These are phyloP conservation scores for Exophiala viscosa DNA, from an alignment of 2,329 filamentous ascomycete genomes.

Conservation along the genomic window DNA sequence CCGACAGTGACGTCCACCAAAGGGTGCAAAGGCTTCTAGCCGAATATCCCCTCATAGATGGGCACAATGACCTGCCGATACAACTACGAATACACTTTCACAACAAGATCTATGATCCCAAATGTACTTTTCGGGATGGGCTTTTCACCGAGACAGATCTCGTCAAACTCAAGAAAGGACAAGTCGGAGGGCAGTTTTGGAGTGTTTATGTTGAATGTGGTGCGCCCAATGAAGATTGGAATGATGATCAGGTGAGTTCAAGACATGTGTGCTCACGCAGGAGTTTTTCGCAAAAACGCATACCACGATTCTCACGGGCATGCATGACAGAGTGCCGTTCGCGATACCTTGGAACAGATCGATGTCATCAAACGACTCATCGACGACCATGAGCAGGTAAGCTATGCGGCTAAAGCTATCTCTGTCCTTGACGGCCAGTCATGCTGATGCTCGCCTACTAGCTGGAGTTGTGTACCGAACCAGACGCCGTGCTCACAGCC, in stretches of 20 bases:
- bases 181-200: conserved; percentile 33
- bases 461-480: conserved; percentile 25
- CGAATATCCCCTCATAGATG: conserved; percentile 35
- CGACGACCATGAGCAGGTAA: too few relatives aligned
- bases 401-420: too few relatives aligned
- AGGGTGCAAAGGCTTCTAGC: too few relatives aligned
- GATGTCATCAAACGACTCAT: conserved; percentile 28
- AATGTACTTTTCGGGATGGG: not conserved
- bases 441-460: too few relatives aligned
- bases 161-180: conserved; percentile 27
- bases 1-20: too few relatives aligned
- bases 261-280: not conserved
- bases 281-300: not conserved
- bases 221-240: not conserved
- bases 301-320: not conserved
- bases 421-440: too few relatives aligned
- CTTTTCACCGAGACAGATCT: conserved; percentile 31
- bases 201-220: conserved; percentile 30
- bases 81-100: conserved; percentile 28
- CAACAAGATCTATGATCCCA: conserved; percentile 30
- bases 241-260: too few relatives aligned
- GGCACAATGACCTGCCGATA: conserved; percentile 35
- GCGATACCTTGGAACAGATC: conserved; percentile 31
- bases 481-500: conserved; percentile 24
- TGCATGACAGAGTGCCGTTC: conserved; percentile 15